Conservation (phyloP, 257 asterid genomes). For the Lycium ferocissimum region DNA sequence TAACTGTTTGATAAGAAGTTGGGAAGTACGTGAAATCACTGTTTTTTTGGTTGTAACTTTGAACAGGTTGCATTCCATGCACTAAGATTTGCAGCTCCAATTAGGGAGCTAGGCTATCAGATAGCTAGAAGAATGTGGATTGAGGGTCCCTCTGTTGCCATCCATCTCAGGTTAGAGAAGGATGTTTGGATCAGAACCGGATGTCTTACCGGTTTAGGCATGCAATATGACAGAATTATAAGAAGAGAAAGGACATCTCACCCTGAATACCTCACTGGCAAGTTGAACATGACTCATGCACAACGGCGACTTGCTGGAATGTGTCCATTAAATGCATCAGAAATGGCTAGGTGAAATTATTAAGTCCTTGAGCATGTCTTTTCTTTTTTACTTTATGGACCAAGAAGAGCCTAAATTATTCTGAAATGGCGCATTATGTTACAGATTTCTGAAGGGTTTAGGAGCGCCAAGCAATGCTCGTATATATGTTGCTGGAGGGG, state of each 20-base stretch:
- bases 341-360: constrained; percentile 50
- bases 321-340: constrained; percentile 66
- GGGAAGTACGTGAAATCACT: background rate
- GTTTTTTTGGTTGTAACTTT: background rate
- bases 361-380: background rate
- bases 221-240: constrained; percentile 46
- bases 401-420: background rate
- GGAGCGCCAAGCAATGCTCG: constrained; percentile 53
- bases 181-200: constrained; percentile 76
- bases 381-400: background rate
- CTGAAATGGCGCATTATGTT: background rate
- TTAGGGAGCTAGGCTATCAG: constrained; percentile 54
- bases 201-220: constrained; percentile 68
- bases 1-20: background rate
- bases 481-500: constrained; percentile 65
- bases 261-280: constrained; percentile 61
- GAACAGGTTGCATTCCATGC: constrained; percentile 71
- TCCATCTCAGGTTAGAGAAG: constrained; percentile 67
- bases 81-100: constrained; percentile 58
- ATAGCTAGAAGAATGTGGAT: constrained; percentile 74
- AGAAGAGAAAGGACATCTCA: constrained; percentile 48
- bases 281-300: constrained; percentile 48
- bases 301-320: constrained; percentile 63
- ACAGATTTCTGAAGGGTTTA: constrained; percentile 57
- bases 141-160: constrained; percentile 65